A percentile compares a stretch with the other conserved stretches of the same genome.
These are phyloP conservation scores for Venturia nashicola DNA, from an alignment of 2,329 filamentous ascomycete genomes.

Conservation along the genomic window DNA sequence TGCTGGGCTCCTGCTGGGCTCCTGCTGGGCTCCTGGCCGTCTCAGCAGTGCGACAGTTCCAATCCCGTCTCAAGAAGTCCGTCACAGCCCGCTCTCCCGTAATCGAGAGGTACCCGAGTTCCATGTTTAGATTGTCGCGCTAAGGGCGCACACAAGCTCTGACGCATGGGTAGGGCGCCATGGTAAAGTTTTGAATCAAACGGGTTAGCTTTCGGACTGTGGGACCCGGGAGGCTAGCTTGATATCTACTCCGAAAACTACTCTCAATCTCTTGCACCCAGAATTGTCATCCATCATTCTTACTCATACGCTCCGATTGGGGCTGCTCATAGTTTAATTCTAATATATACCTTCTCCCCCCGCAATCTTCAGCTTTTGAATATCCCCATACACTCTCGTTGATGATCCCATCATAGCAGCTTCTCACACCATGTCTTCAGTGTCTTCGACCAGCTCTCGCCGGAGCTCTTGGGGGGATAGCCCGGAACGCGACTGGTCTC, in stretches of 20 bases:
- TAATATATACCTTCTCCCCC: not conserved
- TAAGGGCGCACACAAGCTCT: not conserved
- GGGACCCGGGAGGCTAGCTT: conserved; percentile 2
- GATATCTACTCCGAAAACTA: conserved; percentile 4
- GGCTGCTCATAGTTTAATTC: not conserved
- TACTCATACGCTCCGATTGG: not conserved
- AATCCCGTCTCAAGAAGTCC: not conserved
- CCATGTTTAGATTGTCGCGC: conserved; percentile 4
- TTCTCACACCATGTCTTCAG: conserved; percentile 5
- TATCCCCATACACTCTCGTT: not conserved
- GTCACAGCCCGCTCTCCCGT: not conserved
- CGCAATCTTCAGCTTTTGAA: not conserved
- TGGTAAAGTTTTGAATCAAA: not conserved
- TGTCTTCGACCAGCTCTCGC: conserved; percentile 2
- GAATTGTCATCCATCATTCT: conserved; percentile 1
- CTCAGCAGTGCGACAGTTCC: not conserved
- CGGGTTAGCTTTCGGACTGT: not conserved
- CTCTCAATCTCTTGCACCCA: not conserved
- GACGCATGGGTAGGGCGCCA: not conserved
- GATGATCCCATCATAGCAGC: not conserved
- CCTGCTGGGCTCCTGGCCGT: not conserved
- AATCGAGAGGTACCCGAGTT: conserved; percentile 3
- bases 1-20: too few relatives aligned
- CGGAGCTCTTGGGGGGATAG: conserved; percentile 2
- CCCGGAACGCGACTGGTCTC: conserved; percentile 1